Evolutionary conservation across 108 stramenopile genomes (phyloP).

Genomic region (Licmophora abbreviata): DNA sequence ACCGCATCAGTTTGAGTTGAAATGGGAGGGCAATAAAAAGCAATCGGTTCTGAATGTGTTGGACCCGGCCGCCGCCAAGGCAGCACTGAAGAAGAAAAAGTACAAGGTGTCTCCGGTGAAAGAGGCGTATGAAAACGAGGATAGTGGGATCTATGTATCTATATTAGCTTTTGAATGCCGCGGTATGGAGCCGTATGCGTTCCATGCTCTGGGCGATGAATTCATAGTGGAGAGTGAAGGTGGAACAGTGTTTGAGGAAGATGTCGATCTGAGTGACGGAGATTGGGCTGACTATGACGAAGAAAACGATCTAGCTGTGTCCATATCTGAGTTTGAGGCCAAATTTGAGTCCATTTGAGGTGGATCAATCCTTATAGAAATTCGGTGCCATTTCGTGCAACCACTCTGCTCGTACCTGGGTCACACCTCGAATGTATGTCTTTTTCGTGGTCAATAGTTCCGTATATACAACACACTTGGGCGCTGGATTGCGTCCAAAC

Average conservation of each 20-base stretch:
- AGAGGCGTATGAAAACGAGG: conserved; percentile 44
- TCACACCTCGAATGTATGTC: conserved; percentile 76
- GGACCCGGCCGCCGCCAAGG: conserved; percentile 35
- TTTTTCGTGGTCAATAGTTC: conserved; percentile 81
- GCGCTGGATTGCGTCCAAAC: conserved; percentile 90
- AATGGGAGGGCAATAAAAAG: conserved; percentile 82
- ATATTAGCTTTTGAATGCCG: conserved; percentile 68
- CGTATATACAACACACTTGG: conserved; percentile 91
- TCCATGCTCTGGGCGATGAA: conserved; percentile 76
- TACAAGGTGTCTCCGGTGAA: conserved; percentile 20
- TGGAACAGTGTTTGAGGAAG: conserved; percentile 60
- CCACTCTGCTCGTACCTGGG: conserved; percentile 81
- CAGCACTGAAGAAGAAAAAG: conserved; percentile 75
- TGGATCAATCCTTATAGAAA: conserved; percentile 11
- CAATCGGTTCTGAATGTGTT: conserved; percentile 48
- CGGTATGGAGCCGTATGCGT: conserved; percentile 78
- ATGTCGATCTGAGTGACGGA: conserved; percentile 73
- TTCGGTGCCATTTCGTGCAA: conserved; percentile 50
- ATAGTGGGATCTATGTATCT: conserved; percentile 67
- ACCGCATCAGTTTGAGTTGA: conserved; percentile 63
- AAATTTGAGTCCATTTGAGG: conserved; percentile 38
- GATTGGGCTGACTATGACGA: conserved; percentile 89
- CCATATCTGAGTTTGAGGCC: conserved; percentile 53
- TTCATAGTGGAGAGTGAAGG: conserved; percentile 61
- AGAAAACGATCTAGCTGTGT: conserved; percentile 67